phyloP scores from a whole-genome alignment of 768 basidiomycete genomes.

The Naganishia kalamii region DNA sequence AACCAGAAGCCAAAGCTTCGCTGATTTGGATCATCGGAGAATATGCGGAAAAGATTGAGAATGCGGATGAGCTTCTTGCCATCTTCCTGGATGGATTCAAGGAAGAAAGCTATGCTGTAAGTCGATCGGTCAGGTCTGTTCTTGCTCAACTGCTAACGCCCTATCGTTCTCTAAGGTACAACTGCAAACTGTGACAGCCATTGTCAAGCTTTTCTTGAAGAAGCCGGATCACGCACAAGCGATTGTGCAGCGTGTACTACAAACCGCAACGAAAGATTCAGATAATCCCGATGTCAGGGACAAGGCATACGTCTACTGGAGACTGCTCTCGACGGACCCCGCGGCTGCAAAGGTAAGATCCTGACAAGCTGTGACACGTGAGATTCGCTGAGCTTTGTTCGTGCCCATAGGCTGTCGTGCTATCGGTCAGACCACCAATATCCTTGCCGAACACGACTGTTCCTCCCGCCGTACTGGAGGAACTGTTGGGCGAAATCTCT shows the following conservation, averaged over 20 bases:
- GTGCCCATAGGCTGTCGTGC: constrained; percentile 63
- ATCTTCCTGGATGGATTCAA: constrained; percentile 87
- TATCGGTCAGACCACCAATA: constrained; percentile 87
- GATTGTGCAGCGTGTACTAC: constrained; percentile 82
- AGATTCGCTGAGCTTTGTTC: constrained; percentile 1
- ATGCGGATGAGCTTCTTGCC: constrained; percentile 83
- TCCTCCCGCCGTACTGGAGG: constrained; percentile 76
- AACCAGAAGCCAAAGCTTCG: constrained; percentile 95
- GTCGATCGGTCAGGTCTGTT: constrained; percentile 27
- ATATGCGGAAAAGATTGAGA: constrained; percentile 95
- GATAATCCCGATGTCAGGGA: constrained; percentile 96
- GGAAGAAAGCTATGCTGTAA: constrained; percentile 84
- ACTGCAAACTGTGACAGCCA: constrained; percentile 68
- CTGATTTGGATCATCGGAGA: constrained; percentile 99
- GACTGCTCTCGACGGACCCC: constrained; percentile 86
- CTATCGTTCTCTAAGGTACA: constrained; percentile 52
- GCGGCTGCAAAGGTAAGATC: constrained; percentile 78
- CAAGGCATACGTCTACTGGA: constrained; percentile 97
- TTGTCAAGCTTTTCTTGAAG: constrained; percentile 92
- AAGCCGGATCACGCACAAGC: constrained; percentile 89
- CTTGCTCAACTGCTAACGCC: constrained; percentile 48
- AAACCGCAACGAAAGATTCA: constrained; percentile 92
- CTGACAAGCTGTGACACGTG: neutral
- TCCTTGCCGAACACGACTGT: constrained; percentile 87
- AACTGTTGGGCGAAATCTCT: constrained; percentile 82